Percentiles rank a stretch among this genome's conserved stretches.
These are phyloP conservation scores for Isatis tinctoria DNA, from an alignment of 345 rosid species.

Conservation along the genomic window DNA sequence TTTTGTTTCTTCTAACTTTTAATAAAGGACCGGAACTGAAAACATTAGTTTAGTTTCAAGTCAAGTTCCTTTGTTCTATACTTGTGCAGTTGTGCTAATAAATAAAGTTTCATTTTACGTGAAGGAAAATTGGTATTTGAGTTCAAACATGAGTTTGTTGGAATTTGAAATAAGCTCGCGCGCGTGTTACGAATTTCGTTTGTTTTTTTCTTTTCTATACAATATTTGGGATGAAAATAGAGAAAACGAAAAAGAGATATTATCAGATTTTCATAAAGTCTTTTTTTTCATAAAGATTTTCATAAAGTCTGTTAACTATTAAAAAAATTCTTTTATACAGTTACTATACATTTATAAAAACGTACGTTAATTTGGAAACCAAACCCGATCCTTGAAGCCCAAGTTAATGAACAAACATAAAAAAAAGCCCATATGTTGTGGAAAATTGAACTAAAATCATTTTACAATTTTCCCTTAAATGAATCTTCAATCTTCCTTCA, in stretches of 20 bases:
- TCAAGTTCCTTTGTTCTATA: background rate
- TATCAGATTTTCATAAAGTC: too few relatives aligned
- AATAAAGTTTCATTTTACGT: background rate
- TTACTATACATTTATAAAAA: too few relatives aligned
- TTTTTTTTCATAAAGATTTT: too few relatives aligned
- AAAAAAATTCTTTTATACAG: background rate
- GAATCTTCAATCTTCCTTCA: too few relatives aligned
- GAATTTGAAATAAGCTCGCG: too few relatives aligned
- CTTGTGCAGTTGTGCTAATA: background rate
- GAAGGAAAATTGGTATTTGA: background rate
- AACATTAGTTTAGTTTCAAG: background rate
- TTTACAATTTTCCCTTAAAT: too few relatives aligned
- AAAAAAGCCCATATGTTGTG: background rate
- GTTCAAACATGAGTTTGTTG: background rate
- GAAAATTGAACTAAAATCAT: background rate
- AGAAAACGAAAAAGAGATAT: too few relatives aligned
- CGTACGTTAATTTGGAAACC: background rate
- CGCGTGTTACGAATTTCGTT: too few relatives aligned
- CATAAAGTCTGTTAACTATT: too few relatives aligned
- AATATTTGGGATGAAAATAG: too few relatives aligned
- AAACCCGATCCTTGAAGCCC: background rate
- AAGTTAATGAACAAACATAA: background rate
- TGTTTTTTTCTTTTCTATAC: too few relatives aligned
- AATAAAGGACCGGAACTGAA: background rate
- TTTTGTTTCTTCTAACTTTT: background rate